Percentiles rank a stretch among this genome's conserved stretches.
Evolutionary conservation across 2,329 filamentous ascomycete genomes (phyloP).

Genomic region (Xylariales sp.): DNA sequence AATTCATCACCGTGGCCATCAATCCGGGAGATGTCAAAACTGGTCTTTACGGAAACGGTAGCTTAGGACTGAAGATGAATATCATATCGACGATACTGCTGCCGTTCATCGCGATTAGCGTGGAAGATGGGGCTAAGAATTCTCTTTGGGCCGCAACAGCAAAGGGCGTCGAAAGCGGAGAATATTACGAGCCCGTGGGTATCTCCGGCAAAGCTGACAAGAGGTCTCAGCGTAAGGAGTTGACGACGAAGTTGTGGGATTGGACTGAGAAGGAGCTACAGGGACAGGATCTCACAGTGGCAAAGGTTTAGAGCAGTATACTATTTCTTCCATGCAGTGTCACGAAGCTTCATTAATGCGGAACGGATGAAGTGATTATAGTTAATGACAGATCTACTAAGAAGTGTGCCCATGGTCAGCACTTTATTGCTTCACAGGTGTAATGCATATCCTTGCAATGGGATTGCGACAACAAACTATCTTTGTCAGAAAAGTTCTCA

Average conservation of each 20-base stretch:
- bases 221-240: constrained; percentile 16
- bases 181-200: constrained; percentile 33
- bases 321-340: no score
- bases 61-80: constrained; percentile 4
- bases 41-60: constrained; percentile 15
- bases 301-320: no score
- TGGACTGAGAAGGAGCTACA: constrained; percentile 29
- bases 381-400: no score
- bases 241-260: constrained; percentile 26
- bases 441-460: no score
- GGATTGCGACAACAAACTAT: no score
- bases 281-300: no score
- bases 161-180: constrained; percentile 21
- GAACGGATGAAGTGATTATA: no score
- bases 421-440: no score
- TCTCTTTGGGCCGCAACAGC: constrained; percentile 34
- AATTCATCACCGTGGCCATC: constrained; percentile 20
- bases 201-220: constrained; percentile 15
- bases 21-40: constrained; percentile 25
- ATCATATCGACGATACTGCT: constrained; percentile 13
- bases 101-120: constrained; percentile 11
- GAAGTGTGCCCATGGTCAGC: no score
- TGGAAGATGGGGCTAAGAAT: constrained; percentile 32
- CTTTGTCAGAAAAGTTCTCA: no score
- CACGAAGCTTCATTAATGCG: no score